Evolutionary conservation across 441 rosid genomes (phyloP).

Genomic region (Gossypium davidsonii): DNA sequence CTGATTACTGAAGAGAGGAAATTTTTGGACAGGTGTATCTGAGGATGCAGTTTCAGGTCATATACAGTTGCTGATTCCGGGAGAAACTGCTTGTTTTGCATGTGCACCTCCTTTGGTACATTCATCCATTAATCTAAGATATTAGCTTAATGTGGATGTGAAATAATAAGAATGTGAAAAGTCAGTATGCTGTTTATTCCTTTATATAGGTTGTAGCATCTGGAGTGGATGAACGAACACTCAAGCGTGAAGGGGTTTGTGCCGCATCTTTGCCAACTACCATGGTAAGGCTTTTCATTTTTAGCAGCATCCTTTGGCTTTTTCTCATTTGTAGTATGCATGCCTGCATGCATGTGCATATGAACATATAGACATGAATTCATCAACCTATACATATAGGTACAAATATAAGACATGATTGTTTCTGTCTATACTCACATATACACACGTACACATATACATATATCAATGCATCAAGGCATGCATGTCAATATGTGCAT

Average conservation of each 20-base stretch:
- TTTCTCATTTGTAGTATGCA: not conserved
- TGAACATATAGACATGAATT: not conserved
- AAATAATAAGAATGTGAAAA: conserved; percentile 6
- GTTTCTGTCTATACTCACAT: not conserved
- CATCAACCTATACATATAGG: not conserved
- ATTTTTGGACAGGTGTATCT: conserved; percentile 68
- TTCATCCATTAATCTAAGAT: conserved; percentile 11
- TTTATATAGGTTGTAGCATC: conserved; percentile 82
- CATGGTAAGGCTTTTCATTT: conserved; percentile 45
- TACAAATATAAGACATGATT: not conserved
- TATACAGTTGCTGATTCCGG: conserved; percentile 85
- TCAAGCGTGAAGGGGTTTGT: conserved; percentile 94
- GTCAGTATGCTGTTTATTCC: not conserved
- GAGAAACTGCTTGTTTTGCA: conserved; percentile 98
- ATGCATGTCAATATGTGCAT: not conserved
- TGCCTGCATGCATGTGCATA: not conserved
- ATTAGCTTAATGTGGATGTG: not conserved
- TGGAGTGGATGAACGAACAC: conserved; percentile 93
- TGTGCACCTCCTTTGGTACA: conserved; percentile 95
- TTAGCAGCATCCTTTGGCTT: not conserved
- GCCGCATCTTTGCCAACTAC: conserved; percentile 96
- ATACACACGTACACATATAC: not conserved
- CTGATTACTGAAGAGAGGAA: conserved; percentile 16
- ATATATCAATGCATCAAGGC: not conserved
- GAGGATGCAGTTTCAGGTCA: conserved; percentile 99